phyloP scores from a whole-genome alignment of 1,139 yeast species.

The Yamadazyma triangularis region DNA sequence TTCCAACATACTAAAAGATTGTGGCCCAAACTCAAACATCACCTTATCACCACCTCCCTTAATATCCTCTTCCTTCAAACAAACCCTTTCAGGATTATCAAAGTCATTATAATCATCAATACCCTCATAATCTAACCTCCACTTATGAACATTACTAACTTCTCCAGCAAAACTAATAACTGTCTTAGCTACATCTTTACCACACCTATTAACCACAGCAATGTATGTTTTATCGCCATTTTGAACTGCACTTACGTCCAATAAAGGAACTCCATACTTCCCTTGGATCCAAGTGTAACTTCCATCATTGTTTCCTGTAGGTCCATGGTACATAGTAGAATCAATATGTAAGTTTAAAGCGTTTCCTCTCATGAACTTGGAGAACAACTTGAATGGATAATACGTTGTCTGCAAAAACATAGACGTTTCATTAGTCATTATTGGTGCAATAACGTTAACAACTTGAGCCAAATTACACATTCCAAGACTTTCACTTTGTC shows the following conservation, averaged over 20 bases:
- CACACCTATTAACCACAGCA: constrained; percentile 23
- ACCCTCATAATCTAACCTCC: constrained; percentile 23
- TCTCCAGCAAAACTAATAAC: constrained; percentile 12
- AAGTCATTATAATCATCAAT: constrained; percentile 17
- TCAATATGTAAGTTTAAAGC: constrained; percentile 22
- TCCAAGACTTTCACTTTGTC: constrained; percentile 23
- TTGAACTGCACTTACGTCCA: constrained; percentile 14
- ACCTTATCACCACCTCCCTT: constrained; percentile 3
- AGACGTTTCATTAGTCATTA: constrained; percentile 20
- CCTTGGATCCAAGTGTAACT: constrained; percentile 18
- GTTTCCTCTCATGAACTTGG: constrained; percentile 25
- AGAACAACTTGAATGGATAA: constrained; percentile 20
- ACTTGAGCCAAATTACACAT: constrained; percentile 31
- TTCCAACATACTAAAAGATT: constrained; percentile 13
- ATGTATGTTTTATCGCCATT: constrained; percentile 14
- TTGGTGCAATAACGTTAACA: constrained; percentile 31
- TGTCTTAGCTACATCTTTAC: constrained; percentile 16
- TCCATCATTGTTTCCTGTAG: constrained; percentile 18
- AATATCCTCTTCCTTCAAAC: constrained; percentile 5
- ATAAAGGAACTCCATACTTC: constrained; percentile 15
- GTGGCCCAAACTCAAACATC: constrained; percentile 12
- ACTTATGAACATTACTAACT: constrained; percentile 10
- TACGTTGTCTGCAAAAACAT: constrained; percentile 25
- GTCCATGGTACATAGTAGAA: constrained; percentile 19
- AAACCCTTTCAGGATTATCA: constrained; percentile 13